These are phyloP conservation scores for Cynara cardunculus DNA, from an alignment of 129 eudicot genomes.

Conservation along the genomic window DNA sequence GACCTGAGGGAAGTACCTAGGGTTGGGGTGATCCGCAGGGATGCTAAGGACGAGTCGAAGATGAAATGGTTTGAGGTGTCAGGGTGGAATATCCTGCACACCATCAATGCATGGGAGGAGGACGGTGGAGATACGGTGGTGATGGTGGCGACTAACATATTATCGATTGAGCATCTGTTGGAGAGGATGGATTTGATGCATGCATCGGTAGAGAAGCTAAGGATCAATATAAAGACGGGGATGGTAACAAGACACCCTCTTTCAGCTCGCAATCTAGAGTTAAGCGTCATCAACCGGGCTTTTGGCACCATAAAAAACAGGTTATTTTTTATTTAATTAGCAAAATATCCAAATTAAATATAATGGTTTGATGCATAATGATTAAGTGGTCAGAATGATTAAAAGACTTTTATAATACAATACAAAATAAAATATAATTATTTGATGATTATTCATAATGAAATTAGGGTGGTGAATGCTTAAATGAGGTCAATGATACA, in stretches of 20 bases:
- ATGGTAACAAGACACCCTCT: background rate
- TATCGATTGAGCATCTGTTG: slow-evolving; percentile 19
- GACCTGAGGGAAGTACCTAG: background rate
- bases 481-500: too few relatives aligned
- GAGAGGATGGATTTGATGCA: slow-evolving; percentile 2
- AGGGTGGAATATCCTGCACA: slow-evolving; percentile 9
- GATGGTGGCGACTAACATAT: slow-evolving; percentile 27
- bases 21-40: background rate
- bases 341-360: background rate
- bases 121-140: slow-evolving; percentile 16
- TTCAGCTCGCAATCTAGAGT: background rate
- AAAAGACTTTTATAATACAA: too few relatives aligned
- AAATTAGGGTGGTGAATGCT: too few relatives aligned
- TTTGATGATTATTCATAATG: too few relatives aligned
- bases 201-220: slow-evolving; percentile 15
- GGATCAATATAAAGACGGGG: slow-evolving; percentile 16
- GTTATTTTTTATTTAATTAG: background rate
- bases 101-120: slow-evolving; percentile 34
- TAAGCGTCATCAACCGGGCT: background rate
- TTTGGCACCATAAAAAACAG: background rate
- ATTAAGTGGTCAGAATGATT: too few relatives aligned
- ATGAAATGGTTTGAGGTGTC: background rate
- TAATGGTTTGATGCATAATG: too few relatives aligned
- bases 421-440: too few relatives aligned
- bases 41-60: background rate